phyloP scores from a whole-genome alignment of 2,329 filamentous ascomycete species.

The Leptographium procerum region DNA sequence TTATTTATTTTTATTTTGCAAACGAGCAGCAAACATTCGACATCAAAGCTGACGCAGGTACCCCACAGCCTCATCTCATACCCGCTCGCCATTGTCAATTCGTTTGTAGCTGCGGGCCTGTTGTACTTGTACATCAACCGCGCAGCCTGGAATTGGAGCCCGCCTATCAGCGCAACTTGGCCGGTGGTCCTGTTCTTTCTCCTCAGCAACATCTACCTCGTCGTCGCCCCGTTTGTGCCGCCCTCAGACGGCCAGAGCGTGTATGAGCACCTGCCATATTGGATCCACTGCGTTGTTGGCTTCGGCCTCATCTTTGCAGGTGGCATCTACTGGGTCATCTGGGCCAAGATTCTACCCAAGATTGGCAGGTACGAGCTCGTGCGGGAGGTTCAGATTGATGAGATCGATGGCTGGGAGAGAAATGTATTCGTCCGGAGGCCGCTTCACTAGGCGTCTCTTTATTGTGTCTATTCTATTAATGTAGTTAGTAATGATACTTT shows the following conservation, averaged over 20 bases:
- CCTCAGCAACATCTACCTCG: conserved; percentile 48
- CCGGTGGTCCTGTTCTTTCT: conserved; percentile 48
- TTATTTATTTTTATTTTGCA: too few species aligned
- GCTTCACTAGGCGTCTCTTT: background rate
- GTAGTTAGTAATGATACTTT: too few species aligned
- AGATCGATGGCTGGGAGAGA: conserved; percentile 52
- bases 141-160: conserved; percentile 36
- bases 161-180: conserved; percentile 41
- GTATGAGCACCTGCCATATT: conserved; percentile 44
- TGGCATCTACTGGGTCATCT: conserved; percentile 44
- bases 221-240: conserved; percentile 47
- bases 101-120: conserved; percentile 41
- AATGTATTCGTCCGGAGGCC: conserved; percentile 39
- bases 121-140: conserved; percentile 41
- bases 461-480: too few species aligned
- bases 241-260: conserved; percentile 39
- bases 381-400: conserved; percentile 40
- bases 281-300: conserved; percentile 45
- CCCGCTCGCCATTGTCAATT: conserved; percentile 47
- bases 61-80: conserved; percentile 48
- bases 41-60: background rate
- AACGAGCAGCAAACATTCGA: too few species aligned
- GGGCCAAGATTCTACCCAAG: conserved; percentile 40
- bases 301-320: conserved; percentile 41
- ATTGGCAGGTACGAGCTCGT: conserved; percentile 44